These are phyloP conservation scores for Eucalyptus sp. DNA, from an alignment of 345 rosid genomes.

Conservation along the genomic window DNA sequence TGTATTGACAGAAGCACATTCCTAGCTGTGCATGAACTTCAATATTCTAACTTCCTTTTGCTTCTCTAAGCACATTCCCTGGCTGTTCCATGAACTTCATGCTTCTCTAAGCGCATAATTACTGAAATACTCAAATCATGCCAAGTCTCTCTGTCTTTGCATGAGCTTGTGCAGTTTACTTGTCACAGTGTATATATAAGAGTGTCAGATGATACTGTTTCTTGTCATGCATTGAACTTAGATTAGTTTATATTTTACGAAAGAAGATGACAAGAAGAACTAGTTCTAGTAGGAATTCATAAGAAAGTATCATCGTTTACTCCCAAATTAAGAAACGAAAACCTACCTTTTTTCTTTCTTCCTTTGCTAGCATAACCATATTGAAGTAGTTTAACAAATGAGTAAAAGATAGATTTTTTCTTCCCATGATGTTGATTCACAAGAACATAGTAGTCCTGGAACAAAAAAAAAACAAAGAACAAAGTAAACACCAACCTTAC, in stretches of 20 bases:
- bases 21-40: neutral
- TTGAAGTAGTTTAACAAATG: neutral
- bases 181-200: neutral
- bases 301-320: neutral
- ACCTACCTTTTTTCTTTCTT: neutral
- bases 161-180: neutral
- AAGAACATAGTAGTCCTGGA: neutral
- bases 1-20: neutral
- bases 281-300: neutral
- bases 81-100: neutral
- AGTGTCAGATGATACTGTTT: neutral
- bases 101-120: neutral
- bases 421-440: neutral
- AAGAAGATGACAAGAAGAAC: neutral
- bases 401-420: neutral
- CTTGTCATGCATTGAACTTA: neutral
- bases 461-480: neutral
- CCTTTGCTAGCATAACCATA: neutral
- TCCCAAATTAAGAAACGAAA: neutral
- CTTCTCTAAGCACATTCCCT: neutral
- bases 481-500: slow-evolving; percentile 61
- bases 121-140: neutral
- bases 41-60: neutral
- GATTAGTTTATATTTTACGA: neutral
- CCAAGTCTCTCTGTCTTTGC: neutral